Base-by-base conservation (phyloP, 257 asterid species). In the Echium plantagineum region DNA sequence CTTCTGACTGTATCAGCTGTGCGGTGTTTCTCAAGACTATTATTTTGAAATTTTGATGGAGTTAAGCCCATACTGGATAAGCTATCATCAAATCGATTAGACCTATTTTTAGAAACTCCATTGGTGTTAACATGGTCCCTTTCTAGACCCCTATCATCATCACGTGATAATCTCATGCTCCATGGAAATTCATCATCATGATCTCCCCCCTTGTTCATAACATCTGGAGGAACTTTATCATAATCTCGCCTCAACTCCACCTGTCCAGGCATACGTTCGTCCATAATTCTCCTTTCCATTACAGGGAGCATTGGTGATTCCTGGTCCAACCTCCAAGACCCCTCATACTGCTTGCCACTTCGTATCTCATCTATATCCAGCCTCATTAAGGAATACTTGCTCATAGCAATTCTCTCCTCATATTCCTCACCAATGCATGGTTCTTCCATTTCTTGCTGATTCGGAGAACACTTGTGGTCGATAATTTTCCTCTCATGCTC, bases 1-100 rank as follows among this genome's bases (percentile, higher is more conserved):
- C 62, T 71, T 52, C 63, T 75, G 61, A 64, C 9, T 32, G 57
- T 56, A 69, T 75, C 82, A 57, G 62, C 49, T 59, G 62, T 78
- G 59, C 65, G 47, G 48, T 75, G 61, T 55, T n/a, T n/a, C n/a
- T 69, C 77, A 62, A 59, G n/a, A n/a, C n/a, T 64, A 62, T 63
- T 72, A 71, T 75, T 72, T 32, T 53, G 72, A 59, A 71, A 75
- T 68, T 75, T 80, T 5, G 16, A 51, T 1, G 79, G 71, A 69
- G 78, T 71, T 54, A 68, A 59, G 52, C 64, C 77, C 53, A 67
- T 77, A 59, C 20, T 47, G 69, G 63, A 57, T 3, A 69, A 38
- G 65, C 52, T 73, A 69, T 68, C 74, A 4, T 35, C 62, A n/a
- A 18, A 54, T 15, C 61, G 69, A 22, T 78, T 66, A 16, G 52